Percentiles rank a stretch among this genome's conserved stretches.
Conservation (phyloP, 1,284 basidiomycete species). For the Rhodofomes roseus region DNA sequence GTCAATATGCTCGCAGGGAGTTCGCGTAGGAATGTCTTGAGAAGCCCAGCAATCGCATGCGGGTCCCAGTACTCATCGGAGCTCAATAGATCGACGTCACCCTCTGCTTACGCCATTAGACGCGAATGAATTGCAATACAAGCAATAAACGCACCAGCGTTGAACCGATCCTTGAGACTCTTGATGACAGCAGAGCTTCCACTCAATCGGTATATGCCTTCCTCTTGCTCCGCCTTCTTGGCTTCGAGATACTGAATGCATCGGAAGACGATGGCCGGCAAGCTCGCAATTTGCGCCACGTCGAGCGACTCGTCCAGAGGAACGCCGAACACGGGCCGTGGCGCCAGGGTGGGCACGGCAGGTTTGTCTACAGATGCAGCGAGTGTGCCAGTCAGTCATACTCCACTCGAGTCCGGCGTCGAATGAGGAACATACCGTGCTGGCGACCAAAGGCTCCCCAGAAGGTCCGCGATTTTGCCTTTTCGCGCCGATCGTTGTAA, state of each 20-base stretch:
- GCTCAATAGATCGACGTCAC: slow-evolving; percentile 83
- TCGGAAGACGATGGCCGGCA: slow-evolving; percentile 94
- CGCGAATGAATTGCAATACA: slow-evolving; percentile 5
- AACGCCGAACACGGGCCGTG: slow-evolving; percentile 87
- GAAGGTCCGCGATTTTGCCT: slow-evolving; percentile 86
- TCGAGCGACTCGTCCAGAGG: slow-evolving; percentile 85
- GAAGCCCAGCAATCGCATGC: slow-evolving; percentile 89
- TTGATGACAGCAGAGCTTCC: slow-evolving; percentile 95
- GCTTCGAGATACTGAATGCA: slow-evolving; percentile 89
- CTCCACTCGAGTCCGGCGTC: too few relatives aligned
- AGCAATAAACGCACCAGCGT: slow-evolving; percentile 55
- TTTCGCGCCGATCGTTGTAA: slow-evolving; percentile 69
- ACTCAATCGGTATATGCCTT: slow-evolving; percentile 95
- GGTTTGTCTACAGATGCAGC: slow-evolving; percentile 38
- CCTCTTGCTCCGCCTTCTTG: slow-evolving; percentile 91
- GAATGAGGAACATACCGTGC: slow-evolving; percentile 34
- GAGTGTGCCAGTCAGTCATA: too few relatives aligned
- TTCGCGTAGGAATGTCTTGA: slow-evolving; percentile 90
- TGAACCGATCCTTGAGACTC: slow-evolving; percentile 89
- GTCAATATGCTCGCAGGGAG: slow-evolving; percentile 89
- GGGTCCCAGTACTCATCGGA: slow-evolving; percentile 93
- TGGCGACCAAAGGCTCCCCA: slow-evolving; percentile 85
- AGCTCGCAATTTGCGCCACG: slow-evolving; percentile 82
- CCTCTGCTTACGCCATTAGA: slow-evolving; percentile 51
- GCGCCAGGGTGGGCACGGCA: slow-evolving; percentile 39